Evolutionary conservation across 2,329 filamentous ascomycete genomes (phyloP), one percentile per base, ranked within the genome.

Genomic region (Didymella pomorum): DNA sequence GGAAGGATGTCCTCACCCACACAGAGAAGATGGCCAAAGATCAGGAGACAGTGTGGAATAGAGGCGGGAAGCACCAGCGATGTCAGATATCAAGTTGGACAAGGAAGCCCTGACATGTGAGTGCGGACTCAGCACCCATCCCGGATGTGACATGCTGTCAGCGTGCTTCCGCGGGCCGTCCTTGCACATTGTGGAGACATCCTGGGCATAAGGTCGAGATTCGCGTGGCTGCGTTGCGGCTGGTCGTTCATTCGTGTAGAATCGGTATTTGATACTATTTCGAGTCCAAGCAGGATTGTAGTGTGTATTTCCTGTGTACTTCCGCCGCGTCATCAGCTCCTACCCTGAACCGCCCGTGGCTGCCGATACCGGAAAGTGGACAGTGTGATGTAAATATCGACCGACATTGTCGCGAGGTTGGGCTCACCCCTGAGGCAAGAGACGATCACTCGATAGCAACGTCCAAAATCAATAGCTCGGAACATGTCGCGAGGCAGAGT

Each of bases 281-380:
- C 33, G 25, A 18, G 42, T 33, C 28, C 8, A 42, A 43, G 42
- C 42, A 52, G 33, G 44, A 39, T 39, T 31, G n/a, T 5, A 23
- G 10, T n/a, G n/a, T n/a, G n/a, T n/a, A n/a, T 23, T 16, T 18
- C 25, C 25, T 26, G 10, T n/a, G 10, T 23, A 26, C 3, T n/a
- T 16, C 18, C 20, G 45, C 33, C 41, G 48, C 43, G 48, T 52
- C 42, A 47, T 47, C 28, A 42, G 20, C 20, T 23, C 16, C 16
- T 14, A 12, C 29, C 29, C 12, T 5, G 29, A 31, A n/a, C n/a
- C 42, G n/a, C 26, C 18, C 11, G 35, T 8, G 16, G 44, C 29
- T 21, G 45, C 50, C 56, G 56, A 58, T 54, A 51, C 41, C 56
- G 56, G 56, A 39, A 29, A 16, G 16, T 41, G 44, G 12, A 18